Evolutionary conservation across 2,329 filamentous ascomycete genomes (phyloP).

Genomic region (Paracoccidioides brasiliensis): DNA sequence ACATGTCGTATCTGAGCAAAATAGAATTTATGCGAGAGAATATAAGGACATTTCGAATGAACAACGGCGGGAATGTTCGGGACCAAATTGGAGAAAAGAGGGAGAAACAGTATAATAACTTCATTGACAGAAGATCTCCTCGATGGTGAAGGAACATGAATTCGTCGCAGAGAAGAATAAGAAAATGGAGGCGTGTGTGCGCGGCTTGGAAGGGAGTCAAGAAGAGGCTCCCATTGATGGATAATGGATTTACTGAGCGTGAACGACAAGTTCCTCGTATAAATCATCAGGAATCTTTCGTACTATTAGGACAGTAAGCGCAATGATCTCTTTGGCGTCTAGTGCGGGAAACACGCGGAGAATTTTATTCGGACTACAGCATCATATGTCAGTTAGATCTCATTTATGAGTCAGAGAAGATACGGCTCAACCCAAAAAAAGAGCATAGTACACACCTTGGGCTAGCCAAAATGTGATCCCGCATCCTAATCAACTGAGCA

Average conservation of each 20-base stretch:
- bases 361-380: conserved; percentile 70
- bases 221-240: not conserved
- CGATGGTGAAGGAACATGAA: not conserved
- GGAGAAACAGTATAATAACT: not conserved
- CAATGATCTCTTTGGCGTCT: conserved; percentile 71
- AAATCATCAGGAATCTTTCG: conserved; percentile 82
- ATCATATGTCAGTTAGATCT: conserved; percentile 4
- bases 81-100: not conserved
- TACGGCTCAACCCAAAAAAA: not conserved
- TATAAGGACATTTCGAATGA: not conserved
- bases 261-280: conserved; percentile 77
- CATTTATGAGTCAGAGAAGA: not conserved
- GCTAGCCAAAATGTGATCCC: conserved; percentile 69
- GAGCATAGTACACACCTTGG: conserved; percentile 49
- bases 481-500: conserved; percentile 79
- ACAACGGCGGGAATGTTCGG: not conserved
- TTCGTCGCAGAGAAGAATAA: not conserved
- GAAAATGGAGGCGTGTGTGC: not conserved
- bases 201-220: not conserved
- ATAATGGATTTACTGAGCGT: conserved; percentile 46
- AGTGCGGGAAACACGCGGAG: conserved; percentile 77
- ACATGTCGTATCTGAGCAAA: not conserved
- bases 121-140: not conserved
- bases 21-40: not conserved
- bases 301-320: conserved; percentile 71